Base-by-base conservation (phyloP, 108 stramenopile genomes). In the Licmophora abbreviata region DNA sequence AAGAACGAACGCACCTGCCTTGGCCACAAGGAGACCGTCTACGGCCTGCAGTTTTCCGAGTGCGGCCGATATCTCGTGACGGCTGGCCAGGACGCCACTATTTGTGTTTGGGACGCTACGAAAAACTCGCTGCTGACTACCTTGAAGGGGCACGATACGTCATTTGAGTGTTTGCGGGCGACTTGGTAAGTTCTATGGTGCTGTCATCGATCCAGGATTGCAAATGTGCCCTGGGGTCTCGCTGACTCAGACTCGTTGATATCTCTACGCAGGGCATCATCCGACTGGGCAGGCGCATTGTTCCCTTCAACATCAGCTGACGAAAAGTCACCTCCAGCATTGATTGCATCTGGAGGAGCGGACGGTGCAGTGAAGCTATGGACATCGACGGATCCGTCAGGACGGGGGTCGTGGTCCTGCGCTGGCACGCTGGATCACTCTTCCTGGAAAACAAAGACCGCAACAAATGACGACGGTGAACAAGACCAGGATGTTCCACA, bases 41-140 rank as follows among this genome's bases (percentile, higher is more conserved):
- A 72, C 59, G 82, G 81, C 0, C 24, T 79, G 5, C 44, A 68
- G 26, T 81, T 92, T 53, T 83, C 81, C 15, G 68, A 63, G 32
- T 77, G 76, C 56, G 90, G 85, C 1, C 54, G 47, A 10, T 92
- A 69, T 44, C 51, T 80, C 17, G 90, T 83, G 3, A 71, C 90
- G 49, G 85, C 90, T 18, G 76, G 83, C 48, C 74, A 87, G 66
- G 90, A 92, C 64, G 64, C 82, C 0, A 87, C 76, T 7, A 59
- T 85, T 38, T 24, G 69, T 8, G 68, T 92, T 7, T 92, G 90
- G 90, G 60, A 77, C 36, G 71, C 66, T 0, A 15, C 33, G 12
- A 70, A 59, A 4, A 66, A 92, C 47, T 14, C 46, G 8, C 55
- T 85, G 1, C 43, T 85, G 40, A 20, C 66, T 8, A 75, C 78